Evolutionary conservation across 805 yeast species (phyloP).

Genomic region (Vanderwaltozyma tropicalis): DNA sequence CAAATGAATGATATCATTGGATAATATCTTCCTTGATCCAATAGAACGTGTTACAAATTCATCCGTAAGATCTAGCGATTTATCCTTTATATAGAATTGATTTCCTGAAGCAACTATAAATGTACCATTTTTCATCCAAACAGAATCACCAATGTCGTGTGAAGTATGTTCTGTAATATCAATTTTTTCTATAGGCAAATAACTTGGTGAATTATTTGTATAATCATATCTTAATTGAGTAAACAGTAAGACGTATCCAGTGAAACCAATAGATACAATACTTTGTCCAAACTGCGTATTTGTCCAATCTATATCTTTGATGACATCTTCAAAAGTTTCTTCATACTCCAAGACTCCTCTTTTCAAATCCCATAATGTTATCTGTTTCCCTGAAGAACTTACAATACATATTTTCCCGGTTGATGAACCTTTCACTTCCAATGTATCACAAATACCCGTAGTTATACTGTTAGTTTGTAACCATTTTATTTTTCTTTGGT

Average conservation of each 20-base stretch:
- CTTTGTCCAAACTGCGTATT: constrained; percentile 55
- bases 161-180: constrained; percentile 63
- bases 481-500: constrained; percentile 38
- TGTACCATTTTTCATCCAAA: constrained; percentile 74
- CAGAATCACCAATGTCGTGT: constrained; percentile 78
- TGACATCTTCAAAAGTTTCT: constrained; percentile 31
- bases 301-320: constrained; percentile 84
- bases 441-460: constrained; percentile 46
- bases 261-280: constrained; percentile 72
- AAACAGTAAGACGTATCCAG: constrained; percentile 50
- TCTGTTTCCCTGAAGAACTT: constrained; percentile 37
- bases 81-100: constrained; percentile 76
- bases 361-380: constrained; percentile 74
- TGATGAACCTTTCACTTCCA: constrained; percentile 62
- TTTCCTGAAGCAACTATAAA: constrained; percentile 83
- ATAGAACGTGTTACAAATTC: constrained; percentile 42
- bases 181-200: constrained; percentile 62
- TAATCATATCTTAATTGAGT: constrained; percentile 84
- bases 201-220: constrained; percentile 69
- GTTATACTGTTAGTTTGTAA: constrained; percentile 36
- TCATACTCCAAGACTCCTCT: constrained; percentile 58
- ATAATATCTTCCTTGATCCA: constrained; percentile 47
- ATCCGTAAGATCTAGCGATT: constrained; percentile 47
- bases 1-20: constrained; percentile 50
- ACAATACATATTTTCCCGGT: constrained; percentile 67